phyloP scores from a whole-genome alignment of 306 rosid species.

The Rosa persica region DNA sequence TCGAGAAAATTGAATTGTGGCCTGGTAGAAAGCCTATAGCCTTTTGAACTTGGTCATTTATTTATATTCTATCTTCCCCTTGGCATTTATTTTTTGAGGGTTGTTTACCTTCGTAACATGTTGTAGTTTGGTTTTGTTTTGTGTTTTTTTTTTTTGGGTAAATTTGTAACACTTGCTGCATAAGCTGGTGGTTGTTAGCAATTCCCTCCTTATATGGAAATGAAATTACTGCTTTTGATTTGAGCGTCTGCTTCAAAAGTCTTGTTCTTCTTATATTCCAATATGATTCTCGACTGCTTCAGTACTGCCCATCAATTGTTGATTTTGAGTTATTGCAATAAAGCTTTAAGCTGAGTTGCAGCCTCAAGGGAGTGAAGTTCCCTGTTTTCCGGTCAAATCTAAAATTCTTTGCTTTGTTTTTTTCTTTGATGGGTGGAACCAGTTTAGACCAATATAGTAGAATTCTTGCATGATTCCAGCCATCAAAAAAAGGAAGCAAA shows the following conservation, averaged over 20 bases:
- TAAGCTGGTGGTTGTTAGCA: not conserved
- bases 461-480: not conserved
- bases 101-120: not conserved
- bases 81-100: not conserved
- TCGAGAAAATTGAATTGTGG: slow-evolving; percentile 81
- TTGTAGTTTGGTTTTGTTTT: not conserved
- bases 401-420: no score
- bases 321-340: not conserved
- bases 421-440: not conserved
- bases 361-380: not conserved
- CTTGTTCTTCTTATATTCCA: no score
- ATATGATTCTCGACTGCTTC: no score
- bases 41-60: slow-evolving; percentile 30
- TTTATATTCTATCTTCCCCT: not conserved
- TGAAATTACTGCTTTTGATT: not conserved
- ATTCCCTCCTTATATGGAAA: not conserved
- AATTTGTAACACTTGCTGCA: not conserved
- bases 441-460: not conserved
- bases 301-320: not conserved
- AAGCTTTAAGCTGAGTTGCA: not conserved
- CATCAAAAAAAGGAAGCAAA: not conserved
- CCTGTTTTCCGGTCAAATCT: not conserved
- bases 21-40: slow-evolving; percentile 54
- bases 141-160: no score
- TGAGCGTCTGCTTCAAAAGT: no score